These are phyloP conservation scores for Hymenoscyphus salicellus DNA, from an alignment of 2,329 filamentous ascomycete species.

Conservation along the genomic window DNA sequence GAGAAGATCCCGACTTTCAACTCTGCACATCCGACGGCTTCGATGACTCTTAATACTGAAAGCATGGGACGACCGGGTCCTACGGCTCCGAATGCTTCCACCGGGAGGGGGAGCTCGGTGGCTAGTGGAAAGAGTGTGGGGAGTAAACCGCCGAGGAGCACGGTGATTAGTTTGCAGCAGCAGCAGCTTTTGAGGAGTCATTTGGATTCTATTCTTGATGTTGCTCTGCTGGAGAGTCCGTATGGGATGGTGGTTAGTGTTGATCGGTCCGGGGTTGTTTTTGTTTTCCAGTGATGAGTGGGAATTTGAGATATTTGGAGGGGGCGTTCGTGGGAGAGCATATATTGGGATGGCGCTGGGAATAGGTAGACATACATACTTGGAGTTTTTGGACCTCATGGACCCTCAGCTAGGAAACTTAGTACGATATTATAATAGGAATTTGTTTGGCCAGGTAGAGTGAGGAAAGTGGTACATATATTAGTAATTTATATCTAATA, in stretches of 20 bases:
- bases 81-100: conserved; percentile 33
- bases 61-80: conserved; percentile 30
- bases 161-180: conserved; percentile 84
- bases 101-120: conserved; percentile 30
- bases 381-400: neutral
- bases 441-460: neutral
- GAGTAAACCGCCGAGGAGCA: conserved; percentile 63
- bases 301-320: no score
- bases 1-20: conserved; percentile 73
- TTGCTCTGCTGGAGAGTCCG: conserved; percentile 82
- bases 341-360: neutral
- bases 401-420: neutral
- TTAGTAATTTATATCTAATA: neutral
- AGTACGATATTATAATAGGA: neutral
- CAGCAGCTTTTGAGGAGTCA: conserved; percentile 83
- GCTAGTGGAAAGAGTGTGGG: conserved; percentile 32
- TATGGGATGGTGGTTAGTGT: conserved; percentile 92
- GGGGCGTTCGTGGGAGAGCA: neutral
- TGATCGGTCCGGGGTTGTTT: conserved; percentile 84
- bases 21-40: conserved; percentile 58
- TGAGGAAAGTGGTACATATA: neutral
- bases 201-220: conserved; percentile 81
- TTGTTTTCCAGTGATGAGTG: conserved; percentile 58
- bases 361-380: neutral
- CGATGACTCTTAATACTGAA: conserved; percentile 66